Base-by-base conservation (phyloP, 2,329 filamentous ascomycete genomes). In the Clarireedia sp. region DNA sequence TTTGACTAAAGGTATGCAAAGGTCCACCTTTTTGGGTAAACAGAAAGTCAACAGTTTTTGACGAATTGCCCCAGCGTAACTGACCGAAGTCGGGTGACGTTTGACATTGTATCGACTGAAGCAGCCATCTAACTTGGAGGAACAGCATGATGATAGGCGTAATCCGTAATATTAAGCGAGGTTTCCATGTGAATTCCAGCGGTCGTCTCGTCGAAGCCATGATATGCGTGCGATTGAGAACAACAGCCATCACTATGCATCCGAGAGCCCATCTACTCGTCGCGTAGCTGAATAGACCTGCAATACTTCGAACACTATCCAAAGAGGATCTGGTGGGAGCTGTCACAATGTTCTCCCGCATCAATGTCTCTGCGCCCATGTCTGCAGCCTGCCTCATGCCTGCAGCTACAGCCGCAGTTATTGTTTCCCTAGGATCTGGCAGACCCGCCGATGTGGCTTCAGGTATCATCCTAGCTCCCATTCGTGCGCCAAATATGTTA, bases 201-300 rank as follows among this genome's bases (percentile, higher is more conserved):
- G 88, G 83, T 52, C 91, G 81, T 59, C 94, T 80, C 14, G 90
- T 92, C 0, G 91, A 92, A 43, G 90, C 92, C 71, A 96, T 97
- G 63, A 97, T 94, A 57, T 91, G 86, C 6, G 94, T 95, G 56
- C 94, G 83, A 69, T 97, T 97, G 23, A 97, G 76, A 56, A 96
- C 74, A 57, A 97, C 81, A 21, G 90, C 90, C 77, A 92, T 88
- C 38, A 85, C 82, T 64, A 97, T 85, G 64, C 90, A 96, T 51
- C 86, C 85, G 56, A 97, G 74, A 0, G 92, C 91, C 94, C 94
- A 97, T 70, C 87, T 87, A 71, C 89, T 95, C 1, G 89, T 95
- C 44, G 90, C 78, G 71, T 97, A 99, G 64, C 84, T 87, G 71
- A 97, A 91, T 57, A 97, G 83, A 59, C 89, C 90, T 45, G 89